phyloP scores from a whole-genome alignment of 192 early-diverging fungal species.

The Cladochytrium replicatum region DNA sequence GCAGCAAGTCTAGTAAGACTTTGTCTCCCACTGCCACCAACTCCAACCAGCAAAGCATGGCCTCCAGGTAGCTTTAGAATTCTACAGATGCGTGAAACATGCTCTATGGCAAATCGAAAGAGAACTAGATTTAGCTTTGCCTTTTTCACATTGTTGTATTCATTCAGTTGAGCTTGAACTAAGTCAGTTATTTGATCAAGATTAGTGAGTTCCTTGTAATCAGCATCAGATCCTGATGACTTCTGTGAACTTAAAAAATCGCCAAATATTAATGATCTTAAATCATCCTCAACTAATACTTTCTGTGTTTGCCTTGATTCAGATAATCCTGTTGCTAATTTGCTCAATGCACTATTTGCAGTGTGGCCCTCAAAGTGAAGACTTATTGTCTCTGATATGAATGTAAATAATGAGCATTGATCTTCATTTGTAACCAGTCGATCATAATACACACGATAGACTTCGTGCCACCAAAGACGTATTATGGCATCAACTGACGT shows the following conservation, averaged over 20 bases:
- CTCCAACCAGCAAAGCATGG: constrained; percentile 51
- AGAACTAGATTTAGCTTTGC: constrained; percentile 49
- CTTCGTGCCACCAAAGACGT: constrained; percentile 49
- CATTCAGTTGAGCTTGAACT: constrained; percentile 28
- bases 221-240: constrained; percentile 20
- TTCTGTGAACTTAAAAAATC: constrained; percentile 33
- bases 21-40: constrained; percentile 51
- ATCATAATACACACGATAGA: constrained; percentile 49
- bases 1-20: constrained; percentile 41
- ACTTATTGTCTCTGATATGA: constrained; percentile 31
- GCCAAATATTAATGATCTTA: constrained; percentile 44
- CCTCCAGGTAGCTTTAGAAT: constrained; percentile 51
- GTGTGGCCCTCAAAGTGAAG: constrained; percentile 28
- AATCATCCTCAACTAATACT: constrained; percentile 49
- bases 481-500: constrained; percentile 28
- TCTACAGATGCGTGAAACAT: constrained; percentile 46
- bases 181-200: constrained; percentile 42
- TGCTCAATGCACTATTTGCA: constrained; percentile 29
- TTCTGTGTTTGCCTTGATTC: too few relatives aligned
- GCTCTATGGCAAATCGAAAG: constrained; percentile 56
- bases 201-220: constrained; percentile 43
- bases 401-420: constrained; percentile 33
- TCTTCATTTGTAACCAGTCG: constrained; percentile 47
- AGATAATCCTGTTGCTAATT: too few relatives aligned
- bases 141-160: constrained; percentile 55